These are phyloP conservation scores for Puccinellia tenuiflora DNA, from an alignment of 176 grass and related monocot species.

Conservation along the genomic window DNA sequence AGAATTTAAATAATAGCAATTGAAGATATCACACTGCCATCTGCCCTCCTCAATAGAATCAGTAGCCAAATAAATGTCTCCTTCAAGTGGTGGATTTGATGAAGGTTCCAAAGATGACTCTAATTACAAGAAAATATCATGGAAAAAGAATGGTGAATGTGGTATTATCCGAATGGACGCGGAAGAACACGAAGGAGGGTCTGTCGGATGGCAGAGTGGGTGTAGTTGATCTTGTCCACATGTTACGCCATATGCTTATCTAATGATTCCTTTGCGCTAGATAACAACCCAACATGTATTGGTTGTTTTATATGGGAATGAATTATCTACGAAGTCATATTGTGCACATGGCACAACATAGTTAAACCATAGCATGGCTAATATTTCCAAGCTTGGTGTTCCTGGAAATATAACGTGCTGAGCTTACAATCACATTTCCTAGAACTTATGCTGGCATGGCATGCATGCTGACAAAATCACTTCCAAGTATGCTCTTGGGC, in stretches of 20 bases:
- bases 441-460: not conserved
- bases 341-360: not conserved
- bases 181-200: not conserved
- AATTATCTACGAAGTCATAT: not conserved
- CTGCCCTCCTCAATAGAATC: not conserved
- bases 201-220: not conserved
- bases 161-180: not conserved
- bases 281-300: not conserved
- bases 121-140: not conserved
- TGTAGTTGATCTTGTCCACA: not conserved
- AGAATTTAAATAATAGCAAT: not conserved
- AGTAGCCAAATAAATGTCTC: not conserved
- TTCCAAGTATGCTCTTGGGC: not conserved
- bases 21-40: not conserved
- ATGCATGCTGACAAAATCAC: not conserved
- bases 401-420: not conserved
- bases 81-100: not conserved
- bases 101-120: not conserved
- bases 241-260: not conserved
- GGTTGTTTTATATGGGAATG: not conserved
- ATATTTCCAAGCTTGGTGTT: not conserved
- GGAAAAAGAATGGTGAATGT: not conserved
- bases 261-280: not conserved
- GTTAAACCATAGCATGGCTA: not conserved
- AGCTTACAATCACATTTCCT: not conserved